Conservation (phyloP, 2,329 filamentous ascomycete genomes). For the Sphaceloma murrayae region DNA sequence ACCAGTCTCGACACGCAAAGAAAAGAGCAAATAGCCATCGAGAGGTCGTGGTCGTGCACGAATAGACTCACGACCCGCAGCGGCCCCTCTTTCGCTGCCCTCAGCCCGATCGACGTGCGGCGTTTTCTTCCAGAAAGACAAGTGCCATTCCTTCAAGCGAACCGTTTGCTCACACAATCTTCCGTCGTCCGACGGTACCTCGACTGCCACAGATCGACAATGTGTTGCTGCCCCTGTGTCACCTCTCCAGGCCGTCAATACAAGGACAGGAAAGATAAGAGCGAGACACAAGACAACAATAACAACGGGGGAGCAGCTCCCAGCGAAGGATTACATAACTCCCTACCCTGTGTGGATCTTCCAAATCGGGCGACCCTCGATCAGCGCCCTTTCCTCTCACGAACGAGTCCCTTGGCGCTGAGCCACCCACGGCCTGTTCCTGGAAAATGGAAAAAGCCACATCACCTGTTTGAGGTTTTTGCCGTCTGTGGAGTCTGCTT, state of each 20-base stretch:
- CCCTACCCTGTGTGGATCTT: constrained; percentile 2
- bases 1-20: constrained; percentile 1
- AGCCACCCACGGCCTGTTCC: constrained; percentile 12
- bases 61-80: background rate
- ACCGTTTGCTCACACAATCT: constrained; percentile 7
- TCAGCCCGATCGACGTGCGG: constrained; percentile 1
- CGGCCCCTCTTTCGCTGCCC: constrained; percentile 7
- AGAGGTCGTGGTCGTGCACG: constrained; percentile 6
- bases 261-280: too few relatives aligned
- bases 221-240: constrained; percentile 5
- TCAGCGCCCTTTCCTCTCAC: constrained; percentile 6
- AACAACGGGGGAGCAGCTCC: background rate
- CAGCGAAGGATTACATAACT: background rate
- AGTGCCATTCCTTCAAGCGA: constrained; percentile 1
- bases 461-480: too few relatives aligned
- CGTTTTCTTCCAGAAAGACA: background rate
- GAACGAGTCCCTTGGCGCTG: constrained; percentile 10
- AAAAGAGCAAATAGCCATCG: constrained; percentile 6
- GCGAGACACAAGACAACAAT: background rate
- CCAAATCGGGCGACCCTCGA: constrained; percentile 10
- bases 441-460: too few relatives aligned
- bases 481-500: too few relatives aligned
- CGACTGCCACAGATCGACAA: background rate
- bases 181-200: background rate
- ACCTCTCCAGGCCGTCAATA: too few relatives aligned